These are phyloP conservation scores for Boletus patriciae DNA, from an alignment of 768 basidiomycete genomes.

Conservation along the genomic window DNA sequence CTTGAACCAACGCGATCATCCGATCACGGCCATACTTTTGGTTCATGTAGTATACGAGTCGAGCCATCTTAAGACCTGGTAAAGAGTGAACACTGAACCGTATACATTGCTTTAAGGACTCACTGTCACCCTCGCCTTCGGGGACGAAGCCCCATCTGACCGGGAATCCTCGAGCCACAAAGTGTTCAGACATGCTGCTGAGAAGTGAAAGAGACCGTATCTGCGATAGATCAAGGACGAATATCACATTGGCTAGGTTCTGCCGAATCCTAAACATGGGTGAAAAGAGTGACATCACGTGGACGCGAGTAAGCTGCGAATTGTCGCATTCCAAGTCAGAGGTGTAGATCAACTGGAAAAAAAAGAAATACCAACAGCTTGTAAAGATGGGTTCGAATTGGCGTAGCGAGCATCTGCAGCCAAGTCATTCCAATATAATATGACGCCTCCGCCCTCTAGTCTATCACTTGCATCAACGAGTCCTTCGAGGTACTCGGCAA, in stretches of 20 bases:
- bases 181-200: conserved; percentile 57
- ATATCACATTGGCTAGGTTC: conserved; percentile 83
- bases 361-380: conserved; percentile 41
- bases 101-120: conserved; percentile 1
- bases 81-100: not conserved
- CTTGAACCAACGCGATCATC: conserved; percentile 60
- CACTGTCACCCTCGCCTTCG: conserved; percentile 47
- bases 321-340: conserved; percentile 2
- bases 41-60: conserved; percentile 66
- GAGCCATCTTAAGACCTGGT: conserved; percentile 67
- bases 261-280: conserved; percentile 72
- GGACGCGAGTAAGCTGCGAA: conserved; percentile 29
- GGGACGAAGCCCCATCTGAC: conserved; percentile 87
- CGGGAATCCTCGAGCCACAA: conserved; percentile 73
- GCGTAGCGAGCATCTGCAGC: conserved; percentile 74
- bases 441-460: conserved; percentile 67
- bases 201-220: conserved; percentile 61
- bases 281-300: conserved; percentile 58
- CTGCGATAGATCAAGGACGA: conserved; percentile 78
- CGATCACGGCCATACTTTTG: conserved; percentile 59
- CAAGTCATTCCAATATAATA: conserved; percentile 90
- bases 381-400: conserved; percentile 51
- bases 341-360: not conserved
- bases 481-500: conserved; percentile 47
- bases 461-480: conserved; percentile 93